phyloP scores from a whole-genome alignment of 2,329 filamentous ascomycete species.

The Emericellopsis atlantica region DNA sequence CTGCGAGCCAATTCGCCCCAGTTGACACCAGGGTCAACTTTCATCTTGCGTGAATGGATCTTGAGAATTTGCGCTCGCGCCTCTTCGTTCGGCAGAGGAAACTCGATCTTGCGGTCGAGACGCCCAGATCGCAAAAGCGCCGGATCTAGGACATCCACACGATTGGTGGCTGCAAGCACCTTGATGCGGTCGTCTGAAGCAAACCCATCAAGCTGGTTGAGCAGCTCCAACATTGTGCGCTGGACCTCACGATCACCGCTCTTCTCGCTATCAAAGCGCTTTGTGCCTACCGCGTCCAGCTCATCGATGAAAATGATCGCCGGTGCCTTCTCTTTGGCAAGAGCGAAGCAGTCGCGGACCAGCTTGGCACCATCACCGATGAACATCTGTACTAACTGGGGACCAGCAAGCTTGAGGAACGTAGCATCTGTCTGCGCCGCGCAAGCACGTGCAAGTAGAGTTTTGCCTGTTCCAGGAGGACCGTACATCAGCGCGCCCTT shows the following conservation, averaged over 20 bases:
- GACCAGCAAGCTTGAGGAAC: slow-evolving; percentile 94
- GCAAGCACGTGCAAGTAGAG: slow-evolving; percentile 84
- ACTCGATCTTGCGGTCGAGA: slow-evolving; percentile 95
- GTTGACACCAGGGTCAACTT: slow-evolving; percentile 83
- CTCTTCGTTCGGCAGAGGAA: slow-evolving; percentile 95
- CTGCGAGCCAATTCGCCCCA: slow-evolving; percentile 92
- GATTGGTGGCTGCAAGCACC: slow-evolving; percentile 87
- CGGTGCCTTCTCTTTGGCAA: slow-evolving; percentile 97
- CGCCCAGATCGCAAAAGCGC: slow-evolving; percentile 84
- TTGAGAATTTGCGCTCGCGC: slow-evolving; percentile 92
- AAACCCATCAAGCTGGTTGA: slow-evolving; percentile 97
- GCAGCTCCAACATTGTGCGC: slow-evolving; percentile 94
- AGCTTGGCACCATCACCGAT: slow-evolving; percentile 97
- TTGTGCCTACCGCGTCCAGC: slow-evolving; percentile 93
- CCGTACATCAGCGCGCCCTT: slow-evolving; percentile 99
- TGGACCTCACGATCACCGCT: slow-evolving; percentile 96
- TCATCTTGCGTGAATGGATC: slow-evolving; percentile 98
- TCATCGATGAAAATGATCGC: slow-evolving; percentile 99
- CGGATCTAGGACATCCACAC: slow-evolving; percentile 86
- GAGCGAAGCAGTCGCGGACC: slow-evolving; percentile 90
- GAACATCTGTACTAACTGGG: slow-evolving; percentile 98
- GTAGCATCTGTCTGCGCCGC: slow-evolving; percentile 97
- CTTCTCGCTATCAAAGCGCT: slow-evolving; percentile 98
- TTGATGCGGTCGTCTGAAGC: slow-evolving; percentile 95
- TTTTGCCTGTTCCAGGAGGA: slow-evolving; percentile 81